Conservation (phyloP, 352 stramenopile genomes). For the Globisporangium takayamanum region DNA sequence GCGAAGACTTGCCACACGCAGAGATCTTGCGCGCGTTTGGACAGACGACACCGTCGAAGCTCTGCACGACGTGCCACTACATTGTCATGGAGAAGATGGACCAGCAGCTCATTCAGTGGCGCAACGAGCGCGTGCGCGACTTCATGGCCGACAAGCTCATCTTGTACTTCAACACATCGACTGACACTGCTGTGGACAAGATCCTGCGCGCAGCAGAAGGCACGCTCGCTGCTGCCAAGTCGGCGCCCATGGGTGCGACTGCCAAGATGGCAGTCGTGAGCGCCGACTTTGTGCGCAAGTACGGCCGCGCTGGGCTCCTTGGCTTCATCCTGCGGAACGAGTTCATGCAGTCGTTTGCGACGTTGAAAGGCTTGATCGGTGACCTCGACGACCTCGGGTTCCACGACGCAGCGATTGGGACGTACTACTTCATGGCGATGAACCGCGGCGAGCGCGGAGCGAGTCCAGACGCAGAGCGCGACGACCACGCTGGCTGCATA, state of each 20-base stretch:
- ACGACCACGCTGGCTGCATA: constrained; percentile 46
- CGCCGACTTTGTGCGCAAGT: constrained; percentile 81
- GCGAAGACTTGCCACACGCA: constrained; percentile 53
- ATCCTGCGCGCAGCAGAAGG: constrained; percentile 75
- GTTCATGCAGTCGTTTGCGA: constrained; percentile 87
- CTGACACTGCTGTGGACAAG: constrained; percentile 81
- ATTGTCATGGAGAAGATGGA: constrained; percentile 76
- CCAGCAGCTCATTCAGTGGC: constrained; percentile 72
- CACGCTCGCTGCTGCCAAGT: constrained; percentile 71
- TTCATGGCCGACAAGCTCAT: constrained; percentile 60
- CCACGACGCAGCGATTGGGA: constrained; percentile 79
- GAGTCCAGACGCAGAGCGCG: constrained; percentile 53
- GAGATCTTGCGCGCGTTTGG: constrained; percentile 65
- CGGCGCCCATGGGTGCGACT: constrained; percentile 68
- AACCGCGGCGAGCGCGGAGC: constrained; percentile 76
- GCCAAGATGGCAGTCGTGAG: constrained; percentile 83
- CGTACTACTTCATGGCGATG: constrained; percentile 88
- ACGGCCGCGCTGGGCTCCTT: constrained; percentile 66
- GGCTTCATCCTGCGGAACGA: constrained; percentile 85
- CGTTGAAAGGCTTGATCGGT: constrained; percentile 69
- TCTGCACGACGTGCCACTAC: constrained; percentile 66
- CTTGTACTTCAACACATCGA: constrained; percentile 71
- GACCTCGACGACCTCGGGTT: constrained; percentile 77
- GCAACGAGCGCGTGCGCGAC: constrained; percentile 72
- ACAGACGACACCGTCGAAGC: constrained; percentile 42